Conservation (phyloP, 1,284 basidiomycete species). For the Blastosporella zonata region DNA sequence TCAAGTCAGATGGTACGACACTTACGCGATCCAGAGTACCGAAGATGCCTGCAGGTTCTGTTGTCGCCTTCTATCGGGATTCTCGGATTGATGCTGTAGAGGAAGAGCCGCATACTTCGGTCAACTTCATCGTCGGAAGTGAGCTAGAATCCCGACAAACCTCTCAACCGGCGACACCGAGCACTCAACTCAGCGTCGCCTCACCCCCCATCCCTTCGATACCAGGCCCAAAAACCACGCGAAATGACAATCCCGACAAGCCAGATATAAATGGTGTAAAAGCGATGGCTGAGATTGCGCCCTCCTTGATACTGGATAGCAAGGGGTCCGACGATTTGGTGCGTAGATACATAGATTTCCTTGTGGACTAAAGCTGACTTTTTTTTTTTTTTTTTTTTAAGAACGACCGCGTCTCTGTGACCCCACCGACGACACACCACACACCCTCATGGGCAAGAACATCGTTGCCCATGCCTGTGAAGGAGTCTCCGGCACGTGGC, state of each 20-base stretch:
- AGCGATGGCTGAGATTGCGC: slow-evolving; percentile 25
- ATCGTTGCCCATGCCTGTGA: slow-evolving; percentile 53
- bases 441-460: slow-evolving; percentile 59
- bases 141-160: slow-evolving; percentile 51
- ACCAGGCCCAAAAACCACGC: slow-evolving; percentile 10
- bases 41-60: slow-evolving; percentile 64
- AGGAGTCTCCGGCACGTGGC: slow-evolving; percentile 61
- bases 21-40: slow-evolving; percentile 38
- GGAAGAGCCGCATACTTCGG: slow-evolving; percentile 41
- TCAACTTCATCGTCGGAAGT: slow-evolving; percentile 74
- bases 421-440: slow-evolving; percentile 46
- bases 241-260: slow-evolving; percentile 11
- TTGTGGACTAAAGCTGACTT: slow-evolving; percentile 3
- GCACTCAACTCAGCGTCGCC: slow-evolving; percentile 16
- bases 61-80: slow-evolving; percentile 69
- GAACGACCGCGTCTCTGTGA: slow-evolving; percentile 45
- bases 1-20: slow-evolving; percentile 26
- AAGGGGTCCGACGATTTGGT: slow-evolving; percentile 49
- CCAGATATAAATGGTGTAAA: slow-evolving; percentile 26
- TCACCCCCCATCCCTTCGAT: slow-evolving; percentile 10
- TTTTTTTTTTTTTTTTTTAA: slow-evolving; percentile 28
- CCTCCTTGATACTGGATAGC: slow-evolving; percentile 37
- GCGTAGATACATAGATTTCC: slow-evolving; percentile 22
- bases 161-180: slow-evolving; percentile 21
- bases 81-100: slow-evolving; percentile 46